Conservation (phyloP, 2,329 filamentous ascomycete genomes). For the Xylaria sp. region DNA sequence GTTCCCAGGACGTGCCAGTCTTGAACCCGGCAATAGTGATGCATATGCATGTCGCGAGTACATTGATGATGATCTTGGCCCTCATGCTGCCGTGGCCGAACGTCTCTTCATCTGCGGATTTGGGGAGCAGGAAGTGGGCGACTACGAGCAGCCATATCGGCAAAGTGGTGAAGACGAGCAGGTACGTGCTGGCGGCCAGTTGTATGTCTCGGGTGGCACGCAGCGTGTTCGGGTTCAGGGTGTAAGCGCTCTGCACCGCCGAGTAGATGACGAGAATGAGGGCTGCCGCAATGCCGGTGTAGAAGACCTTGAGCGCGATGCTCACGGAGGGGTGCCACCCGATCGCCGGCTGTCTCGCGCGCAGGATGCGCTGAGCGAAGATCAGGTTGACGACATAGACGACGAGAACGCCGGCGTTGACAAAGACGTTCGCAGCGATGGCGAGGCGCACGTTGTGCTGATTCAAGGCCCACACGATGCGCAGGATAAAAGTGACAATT, state of each 20-base stretch:
- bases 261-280: conserved; percentile 51
- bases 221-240: conserved; percentile 39
- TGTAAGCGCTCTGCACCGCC: conserved; percentile 48
- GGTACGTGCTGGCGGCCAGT: conserved; percentile 44
- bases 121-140: conserved; percentile 48
- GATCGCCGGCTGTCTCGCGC: conserved; percentile 52
- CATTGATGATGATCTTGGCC: conserved; percentile 48
- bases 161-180: conserved; percentile 47
- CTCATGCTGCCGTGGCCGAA: conserved; percentile 51
- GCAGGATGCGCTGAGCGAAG: conserved; percentile 54
- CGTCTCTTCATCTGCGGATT: conserved; percentile 42
- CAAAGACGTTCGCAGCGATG: conserved; percentile 52
- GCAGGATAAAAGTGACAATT: conserved; percentile 50
- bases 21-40: conserved; percentile 46
- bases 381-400: conserved; percentile 54
- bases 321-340: conserved; percentile 52
- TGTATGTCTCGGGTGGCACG: conserved; percentile 45
- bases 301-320: conserved; percentile 45
- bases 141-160: conserved; percentile 44
- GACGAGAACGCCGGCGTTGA: conserved; percentile 53
- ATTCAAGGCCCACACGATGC: conserved; percentile 51
- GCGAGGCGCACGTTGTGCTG: conserved; percentile 48
- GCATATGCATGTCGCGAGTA: conserved; percentile 39
- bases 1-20: conserved; percentile 44
- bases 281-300: conserved; percentile 44